A percentile compares a stretch with the other conserved stretches of the same genome.
Conservation (phyloP, 2,329 filamentous ascomycete genomes). For the Elsinoe batatas region DNA sequence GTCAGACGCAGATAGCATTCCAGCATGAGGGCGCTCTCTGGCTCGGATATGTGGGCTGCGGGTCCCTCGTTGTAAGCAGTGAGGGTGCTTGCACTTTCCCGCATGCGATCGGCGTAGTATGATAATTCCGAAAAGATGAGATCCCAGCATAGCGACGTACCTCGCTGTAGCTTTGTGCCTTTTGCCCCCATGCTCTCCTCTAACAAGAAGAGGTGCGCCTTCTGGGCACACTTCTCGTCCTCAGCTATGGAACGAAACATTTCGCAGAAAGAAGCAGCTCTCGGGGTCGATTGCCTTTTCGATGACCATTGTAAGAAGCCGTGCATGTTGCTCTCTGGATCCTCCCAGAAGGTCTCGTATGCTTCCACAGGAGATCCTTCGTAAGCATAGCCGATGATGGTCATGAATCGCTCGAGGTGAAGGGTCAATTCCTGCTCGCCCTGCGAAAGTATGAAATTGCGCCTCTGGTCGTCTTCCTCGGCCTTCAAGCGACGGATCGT, state of each 20-base stretch:
- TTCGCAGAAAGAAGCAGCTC: conserved; percentile 92
- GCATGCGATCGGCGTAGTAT: conserved; percentile 70
- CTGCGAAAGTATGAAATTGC: conserved; percentile 34
- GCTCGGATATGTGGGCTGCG: conserved; percentile 56
- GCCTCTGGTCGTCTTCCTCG: conserved; percentile 80
- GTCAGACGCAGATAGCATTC: conserved; percentile 87
- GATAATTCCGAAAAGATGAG: conserved; percentile 87
- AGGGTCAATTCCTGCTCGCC: conserved; percentile 46
- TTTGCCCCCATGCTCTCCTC: conserved; percentile 62
- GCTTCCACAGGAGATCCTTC: conserved; percentile 77
- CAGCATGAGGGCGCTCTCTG: conserved; percentile 92
- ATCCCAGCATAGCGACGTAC: conserved; percentile 78
- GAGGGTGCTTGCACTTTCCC: conserved; percentile 54
- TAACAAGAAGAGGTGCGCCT: conserved; percentile 79
- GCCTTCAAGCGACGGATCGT: conserved; percentile 74
- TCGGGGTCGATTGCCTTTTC: conserved; percentile 83
- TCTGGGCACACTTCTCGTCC: conserved; percentile 69
- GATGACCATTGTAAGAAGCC: conserved; percentile 98
- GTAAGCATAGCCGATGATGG: conserved; percentile 86
- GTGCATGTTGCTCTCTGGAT: conserved; percentile 83
- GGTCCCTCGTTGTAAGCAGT: conserved; percentile 27
- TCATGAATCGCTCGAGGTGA: conserved; percentile 71
- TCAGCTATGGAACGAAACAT: conserved; percentile 84
- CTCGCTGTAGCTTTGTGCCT: conserved; percentile 67
- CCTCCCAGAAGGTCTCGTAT: conserved; percentile 72